These are phyloP conservation scores for Hymenoscyphus scutula DNA, from an alignment of 2,329 filamentous ascomycete genomes.

Conservation along the genomic window DNA sequence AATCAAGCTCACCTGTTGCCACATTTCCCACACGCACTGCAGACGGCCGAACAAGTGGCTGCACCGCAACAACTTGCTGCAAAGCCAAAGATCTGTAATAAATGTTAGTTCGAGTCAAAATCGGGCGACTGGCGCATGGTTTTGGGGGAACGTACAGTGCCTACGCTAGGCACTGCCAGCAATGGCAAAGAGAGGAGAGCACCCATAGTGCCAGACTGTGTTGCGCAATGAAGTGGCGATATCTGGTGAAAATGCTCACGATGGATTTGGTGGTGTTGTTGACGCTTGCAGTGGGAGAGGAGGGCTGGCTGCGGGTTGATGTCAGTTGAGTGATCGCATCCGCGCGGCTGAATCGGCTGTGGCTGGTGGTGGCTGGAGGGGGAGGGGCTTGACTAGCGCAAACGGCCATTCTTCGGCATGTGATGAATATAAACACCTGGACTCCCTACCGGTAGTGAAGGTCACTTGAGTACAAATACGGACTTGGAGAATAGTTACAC, in stretches of 20 bases:
- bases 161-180: slow-evolving; percentile 79
- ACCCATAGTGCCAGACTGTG: slow-evolving; percentile 62
- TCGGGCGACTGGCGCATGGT: slow-evolving; percentile 2
- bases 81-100: slow-evolving; percentile 66
- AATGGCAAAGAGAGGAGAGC: slow-evolving; percentile 87
- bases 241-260: not conserved
- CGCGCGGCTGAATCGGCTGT: slow-evolving; percentile 1
- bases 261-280: not conserved
- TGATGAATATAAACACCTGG: not conserved
- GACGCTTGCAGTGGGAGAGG: not conserved
- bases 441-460: too few species aligned
- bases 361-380: not conserved
- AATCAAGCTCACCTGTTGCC: slow-evolving; percentile 71
- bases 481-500: too few species aligned
- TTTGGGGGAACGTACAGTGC: slow-evolving; percentile 64
- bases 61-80: slow-evolving; percentile 93
- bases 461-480: not conserved
- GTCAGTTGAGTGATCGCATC: not conserved
- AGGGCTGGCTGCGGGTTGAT: not conserved
- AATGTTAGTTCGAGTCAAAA: slow-evolving; percentile 19
- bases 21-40: slow-evolving; percentile 93
- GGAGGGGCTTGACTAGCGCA: not conserved
- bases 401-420: not conserved
- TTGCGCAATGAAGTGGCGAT: not conserved
- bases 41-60: slow-evolving; percentile 93